Evolutionary conservation across 139 green algal species (phyloP), one percentile per base, ranked within the genome.

Genomic region (Auxenochlorella pyrenoidosa): DNA sequence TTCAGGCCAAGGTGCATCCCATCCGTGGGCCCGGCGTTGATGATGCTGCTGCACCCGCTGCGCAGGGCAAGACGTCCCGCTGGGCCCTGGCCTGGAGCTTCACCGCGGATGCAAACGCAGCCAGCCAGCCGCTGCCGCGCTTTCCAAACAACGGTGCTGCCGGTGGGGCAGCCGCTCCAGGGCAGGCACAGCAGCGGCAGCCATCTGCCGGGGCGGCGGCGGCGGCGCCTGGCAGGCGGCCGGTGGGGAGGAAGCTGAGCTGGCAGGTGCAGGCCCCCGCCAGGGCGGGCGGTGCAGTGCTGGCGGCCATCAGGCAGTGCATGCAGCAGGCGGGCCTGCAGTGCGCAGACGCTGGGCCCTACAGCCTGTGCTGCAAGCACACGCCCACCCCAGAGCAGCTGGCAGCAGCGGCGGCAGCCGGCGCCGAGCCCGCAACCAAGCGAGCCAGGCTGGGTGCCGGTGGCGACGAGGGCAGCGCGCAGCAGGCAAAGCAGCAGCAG

Each of bases 51-150:
- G 36, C 54, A 36, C 71, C 71, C 3, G 36, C 71, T 32, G 76
- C 47, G 10, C 92, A 97, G 93, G 96, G 96, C 65, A 94, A 94
- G 38, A 99, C 96, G 1, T 94, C 89, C 0, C 88, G 96, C 32
- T 99, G 96, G 96, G 96, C 89, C 5, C 86, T 99, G 10, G 96
- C 96, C 1, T 99, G 96, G 96, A 97, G 94, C 5, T 98, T 96
- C 75, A 82, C 90, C 5, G 95, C 91, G 2, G 78, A 91, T 58
- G 84, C 91, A 22, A 86, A 91, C 28, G 88, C 90, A 24, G 92
- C 93, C 43, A 85, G 73, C 26, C 80, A 92, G 73, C 94, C 94
- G 1, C 91, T 96, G 77, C 63, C 75, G 10, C 85, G 68, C 76
- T 95, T 22, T 88, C 93, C 38, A 96, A 34, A 83, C 86, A 0